Base-by-base conservation (phyloP, 495 filamentous ascomycete genomes). In the Penicillium verhagenii region DNA sequence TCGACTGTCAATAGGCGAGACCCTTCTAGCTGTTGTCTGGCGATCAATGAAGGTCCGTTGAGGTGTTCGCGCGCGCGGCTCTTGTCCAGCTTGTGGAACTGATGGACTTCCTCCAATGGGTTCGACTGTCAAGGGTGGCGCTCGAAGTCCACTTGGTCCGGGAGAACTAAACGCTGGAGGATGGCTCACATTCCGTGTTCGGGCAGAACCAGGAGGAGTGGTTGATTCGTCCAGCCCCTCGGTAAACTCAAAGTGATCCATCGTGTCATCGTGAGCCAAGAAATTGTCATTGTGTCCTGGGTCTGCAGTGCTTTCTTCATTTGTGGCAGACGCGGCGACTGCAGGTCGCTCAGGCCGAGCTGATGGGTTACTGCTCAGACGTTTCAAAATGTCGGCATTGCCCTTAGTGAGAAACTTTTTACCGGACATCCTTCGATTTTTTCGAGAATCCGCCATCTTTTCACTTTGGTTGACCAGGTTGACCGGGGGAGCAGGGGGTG, bases 21-120 rank as follows among this genome's bases (percentile, higher is more conserved):
- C 59, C 9, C 67, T 60, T 6, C 48, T 48, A 8, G 72, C 72
- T 38, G 59, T 60, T 3, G 47, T 33, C 37, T 76, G 72, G 8
- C 64, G 69, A 54, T 76, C 72, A 23, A 76, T 69, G 29, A 72
- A 69, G 5, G 61, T 51, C n/a, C 54, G 56, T 25, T 47, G 58
- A 7, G 56, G 47, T 4, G 46, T 33, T n/a, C 20, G 53, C 8
- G 10, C 23, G 0, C 10, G 21, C 8, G 8, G 42, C 6, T 13
- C 40, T 10, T 43, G 18, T 10, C 40, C 43, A 25, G n/a, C 7
- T 23, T 42, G 19, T 16, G 24, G 48, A 4, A 11, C 18, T 6
- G 24, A 4, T 21, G 24, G 43, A 37, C 6, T 46, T 40, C 39
- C 28, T n/a, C n/a, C n/a, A n/a, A n/a, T n/a, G n/a, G 56, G 18